These are phyloP conservation scores for Epichloe aotearoae DNA, from an alignment of 2,329 filamentous ascomycete genomes.

Conservation along the genomic window DNA sequence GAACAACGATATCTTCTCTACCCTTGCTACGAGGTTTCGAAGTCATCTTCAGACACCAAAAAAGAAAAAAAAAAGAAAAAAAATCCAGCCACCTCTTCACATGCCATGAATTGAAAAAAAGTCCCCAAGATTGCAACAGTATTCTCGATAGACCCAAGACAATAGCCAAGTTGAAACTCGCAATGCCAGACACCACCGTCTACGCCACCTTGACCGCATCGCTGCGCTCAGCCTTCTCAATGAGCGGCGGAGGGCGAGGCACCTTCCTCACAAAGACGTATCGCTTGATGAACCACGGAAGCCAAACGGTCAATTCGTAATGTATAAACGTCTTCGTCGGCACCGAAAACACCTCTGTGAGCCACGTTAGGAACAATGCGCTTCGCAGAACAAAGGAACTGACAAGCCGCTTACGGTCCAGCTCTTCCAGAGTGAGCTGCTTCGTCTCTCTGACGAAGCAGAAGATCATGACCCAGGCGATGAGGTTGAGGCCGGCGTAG, in stretches of 20 bases:
- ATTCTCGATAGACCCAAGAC: no score
- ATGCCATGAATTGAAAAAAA: no score
- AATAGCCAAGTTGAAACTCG: no score
- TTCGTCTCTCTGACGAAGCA: conserved; percentile 35
- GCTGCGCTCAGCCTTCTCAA: conserved; percentile 6
- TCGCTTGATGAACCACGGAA: conserved; percentile 25
- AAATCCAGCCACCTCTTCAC: no score
- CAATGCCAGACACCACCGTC: neutral
- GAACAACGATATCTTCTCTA: no score
- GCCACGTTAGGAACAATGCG: neutral
- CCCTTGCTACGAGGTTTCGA: no score
- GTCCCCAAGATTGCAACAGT: no score
- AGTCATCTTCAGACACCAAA: no score
- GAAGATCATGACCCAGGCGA: conserved; percentile 33
- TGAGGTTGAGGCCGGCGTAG: conserved; percentile 32
- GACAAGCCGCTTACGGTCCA: conserved; percentile 12
- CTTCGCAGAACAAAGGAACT: neutral
- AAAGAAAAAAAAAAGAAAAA: no score
- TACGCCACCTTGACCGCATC: conserved; percentile 5
- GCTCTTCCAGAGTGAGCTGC: conserved; percentile 32
- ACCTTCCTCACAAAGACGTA: conserved; percentile 21
- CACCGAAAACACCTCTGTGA: conserved; percentile 19
- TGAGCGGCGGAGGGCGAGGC: conserved; percentile 19
- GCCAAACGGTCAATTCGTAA: conserved; percentile 19
- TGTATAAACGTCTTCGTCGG: conserved; percentile 19